Evolutionary conservation across 192 early-diverging fungal genomes (phyloP), one percentile per base, ranked within the genome.

Genomic region (Phlyctochytrium bullatum): DNA sequence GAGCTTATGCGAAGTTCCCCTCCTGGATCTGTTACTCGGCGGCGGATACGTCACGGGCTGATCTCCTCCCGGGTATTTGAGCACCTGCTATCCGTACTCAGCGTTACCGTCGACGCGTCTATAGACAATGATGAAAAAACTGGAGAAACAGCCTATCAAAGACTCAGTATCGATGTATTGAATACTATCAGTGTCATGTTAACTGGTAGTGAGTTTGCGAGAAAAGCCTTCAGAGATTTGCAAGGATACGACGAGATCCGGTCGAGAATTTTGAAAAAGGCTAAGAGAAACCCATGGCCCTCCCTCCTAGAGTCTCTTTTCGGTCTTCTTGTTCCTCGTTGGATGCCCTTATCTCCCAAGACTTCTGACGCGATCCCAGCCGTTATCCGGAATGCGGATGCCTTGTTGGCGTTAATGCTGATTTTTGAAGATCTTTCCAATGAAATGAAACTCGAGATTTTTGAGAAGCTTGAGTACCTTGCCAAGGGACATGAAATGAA

Each of bases 361-460:
- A 10, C 32, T 14, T 16, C 52, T 23, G 10, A 25, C 0, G 53
- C 64, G 10, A 36, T 71, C 0, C 63, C 59, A 28, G n/a, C 23
- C 12, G 69, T 76, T 14, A 62, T 80, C 36, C 69, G 73, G 2
- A 80, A 80, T 50, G 29, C 60, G 31, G 73, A 74, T 28, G 78
- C 66, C 10, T 36, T 77, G 24, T 63, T 67, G 29, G 31, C 68
- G 3, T 54, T 80, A n/a, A 2, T 77, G 23, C 10, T 32, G 3
- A 6, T 77, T 16, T 74, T 64, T 52, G 32, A 29, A 51, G 33
- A 62, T 52, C 74, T 64, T 50, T 2, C 25, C n/a, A 12, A 74
- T n/a, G 28, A n/a, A 17, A n/a, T 72, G 56, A 40, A 64, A 23
- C 1, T 54, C 4, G 23, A 24, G 4, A 25, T 77, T 25, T 25